phyloP scores from a whole-genome alignment of 306 rosid species.

The Gynostemma pentaphyllum region DNA sequence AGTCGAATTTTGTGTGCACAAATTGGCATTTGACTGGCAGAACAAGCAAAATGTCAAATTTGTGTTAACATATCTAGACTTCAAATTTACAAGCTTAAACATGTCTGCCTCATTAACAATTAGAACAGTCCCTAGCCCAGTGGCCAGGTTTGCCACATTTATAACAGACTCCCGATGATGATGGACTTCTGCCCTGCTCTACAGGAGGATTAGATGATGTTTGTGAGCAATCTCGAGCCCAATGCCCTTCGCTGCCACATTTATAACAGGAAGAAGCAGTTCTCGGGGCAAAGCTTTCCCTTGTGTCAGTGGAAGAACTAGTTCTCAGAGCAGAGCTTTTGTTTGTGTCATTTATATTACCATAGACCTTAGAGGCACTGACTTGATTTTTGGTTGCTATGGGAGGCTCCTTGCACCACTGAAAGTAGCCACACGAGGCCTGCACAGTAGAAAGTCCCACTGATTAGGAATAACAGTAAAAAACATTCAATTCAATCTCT shows the following conservation, averaged over 20 bases:
- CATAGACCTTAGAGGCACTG: slow-evolving; percentile 1
- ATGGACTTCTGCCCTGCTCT: slow-evolving; percentile 16
- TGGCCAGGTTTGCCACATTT: slow-evolving; percentile 44
- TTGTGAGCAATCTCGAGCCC: slow-evolving; percentile 41
- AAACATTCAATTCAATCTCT: too few relatives aligned
- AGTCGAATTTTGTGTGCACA: too few relatives aligned
- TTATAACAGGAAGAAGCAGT: slow-evolving; percentile 34
- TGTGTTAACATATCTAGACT: background rate
- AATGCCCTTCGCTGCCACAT: slow-evolving; percentile 42
- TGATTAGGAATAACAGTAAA: background rate
- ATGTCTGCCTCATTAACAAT: background rate
- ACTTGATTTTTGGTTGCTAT: slow-evolving; percentile 8
- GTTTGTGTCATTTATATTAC: slow-evolving; percentile 5
- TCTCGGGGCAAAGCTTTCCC: background rate
- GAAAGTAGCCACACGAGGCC: slow-evolving; percentile 37
- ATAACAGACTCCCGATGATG: slow-evolving; percentile 24
- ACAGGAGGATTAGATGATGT: slow-evolving; percentile 17
- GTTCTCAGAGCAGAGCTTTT: background rate
- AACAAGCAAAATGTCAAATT: background rate
- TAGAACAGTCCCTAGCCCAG: slow-evolving; percentile 46
- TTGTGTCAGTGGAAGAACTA: slow-evolving; percentile 5
- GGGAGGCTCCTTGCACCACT: slow-evolving; percentile 41
- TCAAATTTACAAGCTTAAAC: background rate
- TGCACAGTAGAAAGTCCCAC: background rate
- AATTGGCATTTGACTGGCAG: too few relatives aligned